Percentiles rank a stretch among this genome's conserved stretches.
phyloP scores from a whole-genome alignment of 2,329 filamentous ascomycete genomes.

The Hirsutella thompsonii region DNA sequence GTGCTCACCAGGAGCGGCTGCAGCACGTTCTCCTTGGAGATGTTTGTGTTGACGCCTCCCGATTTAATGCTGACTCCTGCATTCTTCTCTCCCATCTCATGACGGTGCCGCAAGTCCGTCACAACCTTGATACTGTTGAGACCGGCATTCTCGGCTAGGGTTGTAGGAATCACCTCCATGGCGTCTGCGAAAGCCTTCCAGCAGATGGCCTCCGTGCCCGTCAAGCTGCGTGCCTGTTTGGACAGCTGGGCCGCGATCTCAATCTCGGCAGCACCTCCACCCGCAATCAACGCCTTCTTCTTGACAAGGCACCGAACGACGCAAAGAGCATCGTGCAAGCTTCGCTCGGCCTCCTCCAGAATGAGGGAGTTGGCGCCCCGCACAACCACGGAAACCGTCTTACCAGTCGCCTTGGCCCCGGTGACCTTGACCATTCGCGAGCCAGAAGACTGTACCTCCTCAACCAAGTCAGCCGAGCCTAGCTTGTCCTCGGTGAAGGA shows the following conservation, averaged over 20 bases:
- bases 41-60: conserved; percentile 92
- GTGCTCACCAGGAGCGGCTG: conserved; percentile 95
- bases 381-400: conserved; percentile 90
- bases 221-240: conserved; percentile 68
- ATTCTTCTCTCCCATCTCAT: conserved; percentile 90
- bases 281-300: conserved; percentile 98
- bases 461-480: conserved; percentile 81
- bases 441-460: conserved; percentile 79
- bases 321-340: conserved; percentile 92
- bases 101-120: conserved; percentile 84
- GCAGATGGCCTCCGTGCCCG: conserved; percentile 92
- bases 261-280: conserved; percentile 91
- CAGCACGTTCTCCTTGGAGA: conserved; percentile 90
- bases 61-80: conserved; percentile 97
- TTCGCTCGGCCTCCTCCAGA: conserved; percentile 92
- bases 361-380: conserved; percentile 91
- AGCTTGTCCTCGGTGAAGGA: conserved; percentile 98
- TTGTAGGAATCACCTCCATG: conserved; percentile 93
- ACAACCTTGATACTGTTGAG: conserved; percentile 98
- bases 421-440: conserved; percentile 91
- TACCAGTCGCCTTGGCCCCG: conserved; percentile 69
- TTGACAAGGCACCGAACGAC: conserved; percentile 96
- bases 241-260: conserved; percentile 83
- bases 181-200: conserved; percentile 99
- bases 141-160: conserved; percentile 91